phyloP scores from a whole-genome alignment of 1,284 basidiomycete genomes.

The Neolentinus lepideus region DNA sequence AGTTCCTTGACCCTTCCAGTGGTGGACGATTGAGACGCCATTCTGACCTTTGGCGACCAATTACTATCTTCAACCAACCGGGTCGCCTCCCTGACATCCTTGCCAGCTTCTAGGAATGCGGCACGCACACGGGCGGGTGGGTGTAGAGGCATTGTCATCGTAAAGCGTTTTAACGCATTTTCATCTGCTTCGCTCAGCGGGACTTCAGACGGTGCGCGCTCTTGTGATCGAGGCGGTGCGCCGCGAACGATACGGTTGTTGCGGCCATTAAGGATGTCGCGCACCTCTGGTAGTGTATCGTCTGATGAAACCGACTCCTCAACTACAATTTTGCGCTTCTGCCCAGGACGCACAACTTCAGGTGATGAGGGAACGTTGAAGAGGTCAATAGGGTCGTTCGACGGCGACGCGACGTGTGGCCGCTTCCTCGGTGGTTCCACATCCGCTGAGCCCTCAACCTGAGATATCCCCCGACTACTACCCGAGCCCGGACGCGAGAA shows the following conservation, averaged over 20 bases:
- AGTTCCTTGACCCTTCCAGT: constrained; percentile 60
- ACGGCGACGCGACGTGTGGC: constrained; percentile 41
- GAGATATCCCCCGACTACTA: constrained; percentile 23
- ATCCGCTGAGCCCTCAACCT: constrained; percentile 32
- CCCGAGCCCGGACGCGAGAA: constrained; percentile 34
- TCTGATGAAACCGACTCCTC: constrained; percentile 50
- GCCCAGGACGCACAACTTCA: constrained; percentile 42
- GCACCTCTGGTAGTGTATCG: constrained; percentile 49
- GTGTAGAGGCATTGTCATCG: constrained; percentile 49
- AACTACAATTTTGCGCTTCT: constrained; percentile 35
- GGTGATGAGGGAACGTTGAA: constrained; percentile 47
- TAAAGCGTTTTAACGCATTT: constrained; percentile 47
- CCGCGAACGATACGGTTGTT: constrained; percentile 49
- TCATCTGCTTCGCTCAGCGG: constrained; percentile 26
- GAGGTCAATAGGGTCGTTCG: constrained; percentile 32
- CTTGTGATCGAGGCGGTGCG: constrained; percentile 23
- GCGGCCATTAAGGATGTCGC: constrained; percentile 27
- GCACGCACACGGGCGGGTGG: constrained; percentile 39
- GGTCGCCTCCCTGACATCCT: constrained; percentile 52
- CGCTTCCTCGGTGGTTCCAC: constrained; percentile 66
- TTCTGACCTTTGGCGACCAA: constrained; percentile 37
- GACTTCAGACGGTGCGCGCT: constrained; percentile 10
- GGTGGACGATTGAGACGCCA: constrained; percentile 14
- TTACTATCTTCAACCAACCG: constrained; percentile 46
- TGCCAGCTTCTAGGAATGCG: constrained; percentile 56